Base-by-base conservation (phyloP, 2,329 filamentous ascomycete species). In the Paecilomyces fulvus region DNA sequence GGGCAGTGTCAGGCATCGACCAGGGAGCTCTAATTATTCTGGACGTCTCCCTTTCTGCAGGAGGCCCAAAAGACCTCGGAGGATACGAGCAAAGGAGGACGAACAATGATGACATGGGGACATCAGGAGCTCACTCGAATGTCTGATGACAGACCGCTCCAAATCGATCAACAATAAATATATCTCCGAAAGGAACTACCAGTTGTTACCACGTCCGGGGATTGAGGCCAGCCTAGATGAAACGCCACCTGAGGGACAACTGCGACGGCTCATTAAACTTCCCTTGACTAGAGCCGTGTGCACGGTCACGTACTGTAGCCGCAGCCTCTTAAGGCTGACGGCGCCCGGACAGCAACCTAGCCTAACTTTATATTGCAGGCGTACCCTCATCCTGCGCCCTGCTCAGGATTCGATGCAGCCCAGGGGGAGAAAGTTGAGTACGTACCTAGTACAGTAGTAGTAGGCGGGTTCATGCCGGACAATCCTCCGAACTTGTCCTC, bases 241-340 rank as follows among this genome's bases (percentile, higher is more conserved):
- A 43, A 17, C 37, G n/a, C 37, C 37, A 43, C 33, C 37, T 17
- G 37, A 3, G 48, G 21, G 48, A 49, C 14, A 17, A 43, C 48
- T 25, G 48, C 48, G 48, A 21, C 48, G 28, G 48, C 48, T 49
- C 48, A 49, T 49, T 28, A 49, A 28, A 49, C 20, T 14, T 49
- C 25, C 21, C 48, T 49, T 49, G 25, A 30, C 50, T 30, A 52
- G 50, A 55, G 53, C 59, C 56, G 56, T 59, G 61, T 56, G 49
- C 58, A 56, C 55, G 58, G 58, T 55, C 55, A 53, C 33, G 49
- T n/a, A n/a, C n/a, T n/a, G n/a, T 52, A 57, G 49, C 62, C 61
- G 64, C 64, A 69, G 68, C 69, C 68, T 62, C 59, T 66, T 66
- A 71, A 70, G 69, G 65, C 68, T 70, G 67, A 69, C 63, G 63